Evolutionary conservation across 2,329 filamentous ascomycete genomes (phyloP), one percentile per base, ranked within the genome.

Genomic region (Paracamarosporium sp.): DNA sequence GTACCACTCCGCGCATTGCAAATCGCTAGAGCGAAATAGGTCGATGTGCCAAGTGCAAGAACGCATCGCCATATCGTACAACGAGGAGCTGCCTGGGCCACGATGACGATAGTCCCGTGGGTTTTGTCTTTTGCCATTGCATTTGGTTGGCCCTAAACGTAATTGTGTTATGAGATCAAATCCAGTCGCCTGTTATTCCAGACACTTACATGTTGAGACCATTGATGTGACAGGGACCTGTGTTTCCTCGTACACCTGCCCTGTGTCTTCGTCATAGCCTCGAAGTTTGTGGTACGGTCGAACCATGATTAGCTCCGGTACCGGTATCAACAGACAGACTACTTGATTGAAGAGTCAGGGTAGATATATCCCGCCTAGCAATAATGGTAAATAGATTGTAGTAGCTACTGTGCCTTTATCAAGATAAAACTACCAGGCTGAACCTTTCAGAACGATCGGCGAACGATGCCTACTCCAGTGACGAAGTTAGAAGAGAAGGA

Each of bases 1-100:
- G 6, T 62, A 52, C 68, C 65, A 69, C 5, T 59, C 60, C 5
- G 64, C 64, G 55, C 57, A 66, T 50, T 62, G 56, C 15, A 70
- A 38, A 22, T 60, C 55, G 15, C 59, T 62, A 3, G 62, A 55
- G 24, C 53, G 43, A 51, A 70, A 63, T 1, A 53, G 22, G 15
- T 68, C 56, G 8, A 61, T 44, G 35, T 68, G 59, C 59, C 57
- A 68, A 7, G 59, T 38, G 22, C 65, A 69, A 15, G 50, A 53
- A 25, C 67, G 65, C 30, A 68, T 38, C 9, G 60, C 62, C 56
- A 63, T 67, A 7, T 59, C 55, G 31, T 63, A 54, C 4, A 71
- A 53, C 5, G 58, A 64, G 24, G 62, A 55, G n/a, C 57, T 57
- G 13, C 64, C 58, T 20, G 25, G 55, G 8, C 55, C 60, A n/a